A percentile compares a stretch with the other conserved stretches of the same genome.
phyloP scores from a whole-genome alignment of 768 basidiomycete species.

The Gymnopilus dilepis region DNA sequence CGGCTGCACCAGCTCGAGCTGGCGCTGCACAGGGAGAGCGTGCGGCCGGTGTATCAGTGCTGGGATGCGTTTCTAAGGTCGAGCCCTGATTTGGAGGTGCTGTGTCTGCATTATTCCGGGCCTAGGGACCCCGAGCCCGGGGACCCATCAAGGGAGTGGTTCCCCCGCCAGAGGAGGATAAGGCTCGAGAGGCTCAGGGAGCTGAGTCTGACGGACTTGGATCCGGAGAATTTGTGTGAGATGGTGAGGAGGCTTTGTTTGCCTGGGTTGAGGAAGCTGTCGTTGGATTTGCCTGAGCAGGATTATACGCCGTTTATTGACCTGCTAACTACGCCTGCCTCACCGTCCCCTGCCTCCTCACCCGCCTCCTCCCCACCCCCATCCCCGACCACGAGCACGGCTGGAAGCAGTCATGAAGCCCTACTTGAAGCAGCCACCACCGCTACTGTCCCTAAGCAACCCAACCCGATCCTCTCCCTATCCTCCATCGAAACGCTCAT shows the following conservation, averaged over 20 bases:
- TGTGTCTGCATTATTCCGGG: conserved; percentile 65
- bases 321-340: conserved; percentile 33
- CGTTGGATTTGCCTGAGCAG: conserved; percentile 59
- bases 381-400: conserved; percentile 30
- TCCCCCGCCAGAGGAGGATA: conserved; percentile 37
- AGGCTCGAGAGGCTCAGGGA: conserved; percentile 44
- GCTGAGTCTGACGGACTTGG: conserved; percentile 59
- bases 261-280: conserved; percentile 49
- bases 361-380: background rate
- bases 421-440: too few relatives aligned
- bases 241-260: conserved; percentile 52
- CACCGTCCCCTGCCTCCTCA: background rate
- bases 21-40: conserved; percentile 63
- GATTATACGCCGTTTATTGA: conserved; percentile 55
- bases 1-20: conserved; percentile 58
- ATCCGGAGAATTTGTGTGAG: conserved; percentile 55
- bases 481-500: conserved; percentile 40
- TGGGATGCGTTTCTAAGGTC: conserved; percentile 61
- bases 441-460: conserved; percentile 11
- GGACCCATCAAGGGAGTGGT: conserved; percentile 44
- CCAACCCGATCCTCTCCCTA: conserved; percentile 39
- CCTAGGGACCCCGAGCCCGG: conserved; percentile 41
- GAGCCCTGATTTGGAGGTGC: conserved; percentile 51
- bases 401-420: too few relatives aligned
- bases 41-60: conserved; percentile 57